Conservation (phyloP, 73 alveolate species). For the Effrenium voratum region DNA sequence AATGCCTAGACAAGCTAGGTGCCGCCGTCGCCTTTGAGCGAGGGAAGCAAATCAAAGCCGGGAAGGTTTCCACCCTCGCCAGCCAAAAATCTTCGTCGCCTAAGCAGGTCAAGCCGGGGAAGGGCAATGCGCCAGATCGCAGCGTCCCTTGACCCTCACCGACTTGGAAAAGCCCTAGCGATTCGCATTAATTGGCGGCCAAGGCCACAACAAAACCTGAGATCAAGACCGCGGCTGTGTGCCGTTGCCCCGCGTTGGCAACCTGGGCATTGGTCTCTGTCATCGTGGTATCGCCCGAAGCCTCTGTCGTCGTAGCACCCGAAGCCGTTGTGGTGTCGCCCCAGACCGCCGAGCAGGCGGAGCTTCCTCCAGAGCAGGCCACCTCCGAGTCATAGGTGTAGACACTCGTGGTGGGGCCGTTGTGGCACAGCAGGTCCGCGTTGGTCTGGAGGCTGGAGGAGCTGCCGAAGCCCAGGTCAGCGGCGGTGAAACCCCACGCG, state of each 20-base stretch:
- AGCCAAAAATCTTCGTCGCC: too few species aligned
- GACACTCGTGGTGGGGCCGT: not conserved
- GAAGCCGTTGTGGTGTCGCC: too few species aligned
- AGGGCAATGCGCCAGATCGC: not conserved
- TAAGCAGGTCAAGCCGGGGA: constrained; percentile 35
- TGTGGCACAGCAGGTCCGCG: constrained; percentile 18
- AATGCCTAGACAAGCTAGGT: too few species aligned
- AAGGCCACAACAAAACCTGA: not conserved
- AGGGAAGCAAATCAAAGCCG: too few species aligned
- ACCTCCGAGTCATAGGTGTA: constrained; percentile 42
- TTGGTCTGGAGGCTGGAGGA: not conserved
- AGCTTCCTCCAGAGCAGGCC: constrained; percentile 9
- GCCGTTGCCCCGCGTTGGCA: not conserved
- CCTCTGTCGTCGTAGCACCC: not conserved
- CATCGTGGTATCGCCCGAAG: not conserved
- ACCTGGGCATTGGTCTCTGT: not conserved
- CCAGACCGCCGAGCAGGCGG: constrained; percentile 17
- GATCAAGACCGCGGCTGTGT: not conserved
- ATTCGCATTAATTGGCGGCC: not conserved
- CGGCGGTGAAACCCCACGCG: constrained; percentile 36
- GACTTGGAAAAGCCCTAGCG: not conserved
- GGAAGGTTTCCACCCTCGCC: too few species aligned
- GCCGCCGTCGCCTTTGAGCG: too few species aligned
- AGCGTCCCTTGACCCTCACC: not conserved
- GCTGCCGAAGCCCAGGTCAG: not conserved